These are phyloP conservation scores for Monsonia emarginata DNA, from an alignment of 441 rosid species.

Conservation along the genomic window DNA sequence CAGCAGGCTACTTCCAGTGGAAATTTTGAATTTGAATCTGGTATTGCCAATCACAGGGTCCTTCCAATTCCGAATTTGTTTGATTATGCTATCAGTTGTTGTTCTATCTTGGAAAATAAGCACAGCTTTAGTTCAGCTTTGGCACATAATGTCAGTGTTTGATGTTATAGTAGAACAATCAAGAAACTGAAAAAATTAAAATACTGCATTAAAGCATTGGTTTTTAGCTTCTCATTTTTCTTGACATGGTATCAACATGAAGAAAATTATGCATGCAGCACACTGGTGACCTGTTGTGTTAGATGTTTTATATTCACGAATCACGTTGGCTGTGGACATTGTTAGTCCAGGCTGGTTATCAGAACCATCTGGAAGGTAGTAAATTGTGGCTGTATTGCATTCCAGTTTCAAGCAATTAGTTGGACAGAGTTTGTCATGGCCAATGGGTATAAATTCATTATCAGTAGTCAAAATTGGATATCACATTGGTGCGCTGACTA, in stretches of 20 bases:
- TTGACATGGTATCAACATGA: background rate
- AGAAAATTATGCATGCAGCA: background rate
- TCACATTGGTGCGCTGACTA: no score
- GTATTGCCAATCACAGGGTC: slow-evolving; percentile 9
- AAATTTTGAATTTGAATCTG: slow-evolving; percentile 26
- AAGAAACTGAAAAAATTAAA: background rate
- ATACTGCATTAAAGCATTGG: background rate
- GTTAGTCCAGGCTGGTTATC: no score
- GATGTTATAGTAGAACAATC: background rate
- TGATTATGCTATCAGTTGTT: background rate
- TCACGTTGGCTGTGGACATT: no score
- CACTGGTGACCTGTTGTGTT: background rate
- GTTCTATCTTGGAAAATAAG: background rate
- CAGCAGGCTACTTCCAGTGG: slow-evolving; percentile 30
- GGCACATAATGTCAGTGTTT: background rate
- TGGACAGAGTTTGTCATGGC: no score
- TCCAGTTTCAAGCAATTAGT: no score
- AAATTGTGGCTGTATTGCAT: no score
- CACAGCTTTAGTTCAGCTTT: background rate
- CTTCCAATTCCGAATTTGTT: background rate
- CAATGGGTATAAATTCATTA: no score
- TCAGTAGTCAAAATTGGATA: no score
- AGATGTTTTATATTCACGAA: background rate
- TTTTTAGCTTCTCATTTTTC: background rate
- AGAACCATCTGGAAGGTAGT: no score